These are phyloP conservation scores for Geotrichum reessii DNA, from an alignment of 1,139 yeast species.

Conservation along the genomic window DNA sequence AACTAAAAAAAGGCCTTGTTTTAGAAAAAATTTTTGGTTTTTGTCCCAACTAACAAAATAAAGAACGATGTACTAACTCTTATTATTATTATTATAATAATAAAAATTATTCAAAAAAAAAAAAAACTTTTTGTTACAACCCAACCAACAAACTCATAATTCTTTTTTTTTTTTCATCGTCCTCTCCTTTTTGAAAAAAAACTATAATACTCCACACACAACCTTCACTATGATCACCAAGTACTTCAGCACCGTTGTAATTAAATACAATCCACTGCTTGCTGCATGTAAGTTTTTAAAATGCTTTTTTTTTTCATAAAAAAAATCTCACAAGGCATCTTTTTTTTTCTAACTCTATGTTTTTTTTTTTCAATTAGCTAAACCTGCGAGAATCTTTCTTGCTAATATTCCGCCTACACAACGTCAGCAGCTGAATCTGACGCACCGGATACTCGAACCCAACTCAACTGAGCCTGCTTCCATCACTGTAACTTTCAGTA, in stretches of 20 bases:
- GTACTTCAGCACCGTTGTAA: constrained; percentile 70
- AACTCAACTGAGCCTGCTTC: constrained; percentile 48
- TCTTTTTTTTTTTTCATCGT: not conserved
- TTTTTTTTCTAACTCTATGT: not conserved
- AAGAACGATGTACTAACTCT: too few species aligned
- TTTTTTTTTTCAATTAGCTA: constrained; percentile 41
- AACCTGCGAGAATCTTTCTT: constrained; percentile 72
- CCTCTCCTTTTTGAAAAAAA: too few species aligned
- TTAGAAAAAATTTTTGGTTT: not conserved
- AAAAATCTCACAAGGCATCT: not conserved
- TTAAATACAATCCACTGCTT: constrained; percentile 73
- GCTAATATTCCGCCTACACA: constrained; percentile 65
- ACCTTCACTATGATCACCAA: constrained; percentile 65
- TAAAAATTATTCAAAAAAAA: not conserved
- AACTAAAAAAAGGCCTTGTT: not conserved
- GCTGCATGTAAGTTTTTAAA: constrained; percentile 46
- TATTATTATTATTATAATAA: too few species aligned
- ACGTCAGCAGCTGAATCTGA: constrained; percentile 30
- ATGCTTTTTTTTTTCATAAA: not conserved
- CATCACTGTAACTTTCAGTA: constrained; percentile 65
- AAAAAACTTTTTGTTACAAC: not conserved
- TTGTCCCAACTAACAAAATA: not conserved
- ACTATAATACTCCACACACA: too few species aligned
- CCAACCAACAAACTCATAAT: not conserved
- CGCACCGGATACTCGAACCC: constrained; percentile 29